Conservation (phyloP, 139 green algal species). For the Closterium sp. region DNA sequence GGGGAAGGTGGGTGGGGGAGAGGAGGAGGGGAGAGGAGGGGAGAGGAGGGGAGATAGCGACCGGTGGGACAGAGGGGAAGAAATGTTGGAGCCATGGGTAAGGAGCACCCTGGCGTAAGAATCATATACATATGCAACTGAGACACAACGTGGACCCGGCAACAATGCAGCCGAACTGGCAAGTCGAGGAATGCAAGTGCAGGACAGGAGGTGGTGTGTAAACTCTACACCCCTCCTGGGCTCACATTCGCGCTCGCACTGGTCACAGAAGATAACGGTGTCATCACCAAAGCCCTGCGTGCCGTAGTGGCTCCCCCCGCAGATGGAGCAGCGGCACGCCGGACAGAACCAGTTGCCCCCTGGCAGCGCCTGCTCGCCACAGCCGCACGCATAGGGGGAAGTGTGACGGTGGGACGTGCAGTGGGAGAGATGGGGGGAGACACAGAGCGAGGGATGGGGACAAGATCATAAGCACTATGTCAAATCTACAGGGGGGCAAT, state of each 20-base stretch:
- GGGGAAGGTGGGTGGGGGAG: too few species aligned
- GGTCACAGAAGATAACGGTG: slow-evolving; percentile 57
- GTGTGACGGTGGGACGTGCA: neutral
- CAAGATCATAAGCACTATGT: neutral
- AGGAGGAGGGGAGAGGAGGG: too few species aligned
- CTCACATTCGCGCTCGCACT: slow-evolving; percentile 59
- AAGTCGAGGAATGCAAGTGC: too few species aligned
- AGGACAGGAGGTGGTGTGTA: too few species aligned
- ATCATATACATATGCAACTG: too few species aligned
- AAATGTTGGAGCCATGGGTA: too few species aligned
- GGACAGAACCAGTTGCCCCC: slow-evolving; percentile 58
- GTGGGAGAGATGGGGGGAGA: neutral
- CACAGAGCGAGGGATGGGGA: neutral
- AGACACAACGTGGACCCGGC: too few species aligned
- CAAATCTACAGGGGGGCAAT: neutral
- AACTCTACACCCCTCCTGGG: too few species aligned
- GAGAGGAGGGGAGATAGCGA: too few species aligned
- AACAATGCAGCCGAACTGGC: too few species aligned
- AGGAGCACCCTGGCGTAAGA: too few species aligned
- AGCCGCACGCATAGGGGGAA: neutral
- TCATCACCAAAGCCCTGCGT: slow-evolving; percentile 36
- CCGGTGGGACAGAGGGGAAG: too few species aligned
- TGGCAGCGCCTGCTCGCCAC: slow-evolving; percentile 41
- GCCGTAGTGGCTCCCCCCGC: slow-evolving; percentile 46
- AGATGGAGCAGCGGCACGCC: slow-evolving; percentile 52